Base-by-base conservation (phyloP, 78 protist species). In the Dictyostelium brefeldianum region DNA sequence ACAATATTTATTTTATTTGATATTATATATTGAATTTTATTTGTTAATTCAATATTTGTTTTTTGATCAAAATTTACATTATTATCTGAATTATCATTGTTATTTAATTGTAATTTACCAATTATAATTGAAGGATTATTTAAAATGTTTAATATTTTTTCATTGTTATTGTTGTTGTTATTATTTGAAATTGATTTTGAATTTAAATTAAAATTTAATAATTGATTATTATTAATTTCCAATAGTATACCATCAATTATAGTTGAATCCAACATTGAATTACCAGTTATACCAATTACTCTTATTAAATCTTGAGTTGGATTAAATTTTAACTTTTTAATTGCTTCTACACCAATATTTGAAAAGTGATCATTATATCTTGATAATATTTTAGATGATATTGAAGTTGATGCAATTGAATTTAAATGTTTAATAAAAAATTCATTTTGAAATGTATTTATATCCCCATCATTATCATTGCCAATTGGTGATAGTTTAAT, bases 361-460 rank as follows among this genome's bases (percentile, higher is more conserved):
- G 84, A 22, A 77, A 87, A 87, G 51, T 77, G 84, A 12, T 75
- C 65, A 20, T 9, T 31, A 53, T 65, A 77, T 51, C 84, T 74
- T 20, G 67, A 46, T 50, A 87, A 47, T 47, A 87, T 77, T 81
- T 87, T 87, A 9, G 93, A 87, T 47, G 93, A 87, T 15, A 87
- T 77, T 22, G 93, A 87, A 22, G 93, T 87, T 9, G 84, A 87
- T 64, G 84, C 93, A 27, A 87, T 36, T 17, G 69, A 17, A 59
- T 85, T n/a, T 46, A 85, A 54, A 51, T 78, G 56, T 20, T 78
- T 54, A 31, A 78, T 18, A 78, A 54, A 78, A 18, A 20, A 20
- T 36, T 51, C 36, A 78, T 78, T 54, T 15, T 27, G 14, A 78
- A 78, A 78, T 56, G 56, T 18, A 18, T 36, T 59, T 20, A 27